A percentile compares a stretch with the other conserved stretches of the same genome.
Conservation (phyloP, 495 filamentous ascomycete species). For the Diplogelasinospora grovesii region DNA sequence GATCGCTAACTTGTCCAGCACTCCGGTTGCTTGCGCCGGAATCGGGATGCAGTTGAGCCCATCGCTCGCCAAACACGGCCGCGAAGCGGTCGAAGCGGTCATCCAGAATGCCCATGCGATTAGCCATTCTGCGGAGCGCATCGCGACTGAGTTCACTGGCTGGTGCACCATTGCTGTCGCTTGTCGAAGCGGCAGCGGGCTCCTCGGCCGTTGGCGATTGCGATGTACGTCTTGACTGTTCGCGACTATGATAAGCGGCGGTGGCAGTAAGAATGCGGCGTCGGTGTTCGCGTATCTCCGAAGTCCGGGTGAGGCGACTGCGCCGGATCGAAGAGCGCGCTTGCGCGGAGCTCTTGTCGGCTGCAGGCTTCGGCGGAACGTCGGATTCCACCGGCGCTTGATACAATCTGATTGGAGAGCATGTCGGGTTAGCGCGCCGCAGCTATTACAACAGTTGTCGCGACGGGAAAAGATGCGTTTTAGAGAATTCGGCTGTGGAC, state of each 20-base stretch:
- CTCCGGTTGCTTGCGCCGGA: too few relatives aligned
- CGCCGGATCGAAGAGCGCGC: slow-evolving; percentile 70
- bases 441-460: too few relatives aligned
- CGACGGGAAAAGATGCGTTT: slow-evolving; percentile 2
- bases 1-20: too few relatives aligned
- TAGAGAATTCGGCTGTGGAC: too few relatives aligned
- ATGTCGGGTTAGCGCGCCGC: slow-evolving; percentile 16
- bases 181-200: not conserved
- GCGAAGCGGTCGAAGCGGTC: slow-evolving; percentile 22
- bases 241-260: slow-evolving; percentile 14
- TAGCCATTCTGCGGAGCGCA: slow-evolving; percentile 13
- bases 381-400: slow-evolving; percentile 51
- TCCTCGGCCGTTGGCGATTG: slow-evolving; percentile 3
- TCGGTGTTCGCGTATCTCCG: slow-evolving; percentile 32
- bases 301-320: slow-evolving; percentile 12
- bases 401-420: slow-evolving; percentile 39
- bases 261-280: slow-evolving; percentile 18
- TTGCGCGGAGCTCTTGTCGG: slow-evolving; percentile 42
- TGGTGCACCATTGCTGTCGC: slow-evolving; percentile 7
- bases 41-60: slow-evolving; percentile 21
- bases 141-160: slow-evolving; percentile 6
- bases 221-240: not conserved
- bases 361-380: slow-evolving; percentile 47
- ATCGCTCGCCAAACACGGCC: slow-evolving; percentile 24
- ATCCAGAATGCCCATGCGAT: slow-evolving; percentile 15